Evolutionary conservation across 306 rosid species (phyloP).

Genomic region (Cucurbita maxima): DNA sequence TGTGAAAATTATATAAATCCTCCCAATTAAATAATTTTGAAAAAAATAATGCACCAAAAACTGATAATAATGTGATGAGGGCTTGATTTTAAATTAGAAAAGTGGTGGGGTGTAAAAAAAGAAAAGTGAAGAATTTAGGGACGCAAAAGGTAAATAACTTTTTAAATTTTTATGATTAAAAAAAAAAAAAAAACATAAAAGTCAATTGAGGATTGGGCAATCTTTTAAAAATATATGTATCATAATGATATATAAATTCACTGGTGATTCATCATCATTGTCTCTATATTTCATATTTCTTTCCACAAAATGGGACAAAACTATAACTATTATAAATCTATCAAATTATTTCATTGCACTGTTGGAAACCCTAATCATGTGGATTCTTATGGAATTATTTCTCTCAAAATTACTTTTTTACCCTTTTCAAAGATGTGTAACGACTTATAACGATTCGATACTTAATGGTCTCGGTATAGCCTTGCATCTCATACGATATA

Average conservation of each 20-base stretch:
- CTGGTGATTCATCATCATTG: background rate
- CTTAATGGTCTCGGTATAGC: too few species aligned
- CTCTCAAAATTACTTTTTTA: too few species aligned
- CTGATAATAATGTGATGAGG: slow-evolving; percentile 37
- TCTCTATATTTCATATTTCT: background rate
- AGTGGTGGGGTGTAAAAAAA: slow-evolving; percentile 22
- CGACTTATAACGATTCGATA: too few species aligned
- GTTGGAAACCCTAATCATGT: too few species aligned
- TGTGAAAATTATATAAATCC: background rate
- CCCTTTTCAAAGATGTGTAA: too few species aligned
- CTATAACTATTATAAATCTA: too few species aligned
- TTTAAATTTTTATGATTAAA: background rate
- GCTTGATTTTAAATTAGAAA: slow-evolving; percentile 60
- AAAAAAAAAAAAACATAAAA: slow-evolving; percentile 7
- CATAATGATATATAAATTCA: slow-evolving; percentile 40
- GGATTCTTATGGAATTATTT: too few species aligned
- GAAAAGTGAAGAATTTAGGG: background rate
- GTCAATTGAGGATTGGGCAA: slow-evolving; percentile 48
- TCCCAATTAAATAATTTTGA: background rate
- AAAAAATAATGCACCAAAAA: background rate
- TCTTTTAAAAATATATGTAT: slow-evolving; percentile 22
- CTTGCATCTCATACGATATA: too few species aligned
- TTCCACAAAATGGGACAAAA: too few species aligned
- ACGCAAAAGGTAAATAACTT: background rate
- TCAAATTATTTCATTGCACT: too few species aligned